Evolutionary conservation across 768 basidiomycete genomes (phyloP), one percentile per base, ranked within the genome.

Genomic region (Tylopilus subfusipes): DNA sequence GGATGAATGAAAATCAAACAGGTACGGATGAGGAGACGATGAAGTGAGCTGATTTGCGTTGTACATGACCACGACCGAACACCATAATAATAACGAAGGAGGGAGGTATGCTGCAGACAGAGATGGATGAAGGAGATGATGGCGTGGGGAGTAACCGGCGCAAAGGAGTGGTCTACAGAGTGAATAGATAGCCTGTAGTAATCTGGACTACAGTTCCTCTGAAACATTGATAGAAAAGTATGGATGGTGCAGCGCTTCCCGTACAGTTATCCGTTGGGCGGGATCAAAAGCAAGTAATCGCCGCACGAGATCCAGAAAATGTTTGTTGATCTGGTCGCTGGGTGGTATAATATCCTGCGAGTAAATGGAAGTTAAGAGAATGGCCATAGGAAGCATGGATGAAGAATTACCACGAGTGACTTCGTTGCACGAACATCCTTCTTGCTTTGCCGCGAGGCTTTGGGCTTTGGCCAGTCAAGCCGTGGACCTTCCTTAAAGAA

Each of bases 361-460:
- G 55, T 9, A 27, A 55, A 45, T 39, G 33, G 40, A 34, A 10
- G 42, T 44, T 60, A 25, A 61, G 45, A 45, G 10, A 47, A 55
- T 16, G 25, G 42, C 10, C 5, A 34, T 14, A 30, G 36, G 38
- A 29, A 46, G 24, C 1, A 24, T 31, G 43, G 30, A 49, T 7
- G 33, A 78, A 82, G 50, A 48, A 30, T 67, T 60, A 95, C 93
- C 76, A 81, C 74, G 34, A 97, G 75, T 43, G 83, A 75, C 63
- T 86, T 83, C 62, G 93, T 93, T 24, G 86, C 84, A 51, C 86
- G 86, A 39, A 99, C 94, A 63, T 96, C 97, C 72, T 95, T 96
- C 76, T 85, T 88, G 72, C 91, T 94, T 69, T 95, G 90, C 65
- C 89, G 85, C 4, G 88, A 83, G 27, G 92, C 88, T 69, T 88